These are phyloP conservation scores for Fraxinus dipetala DNA, from an alignment of 305 asterid species.

Conservation along the genomic window DNA sequence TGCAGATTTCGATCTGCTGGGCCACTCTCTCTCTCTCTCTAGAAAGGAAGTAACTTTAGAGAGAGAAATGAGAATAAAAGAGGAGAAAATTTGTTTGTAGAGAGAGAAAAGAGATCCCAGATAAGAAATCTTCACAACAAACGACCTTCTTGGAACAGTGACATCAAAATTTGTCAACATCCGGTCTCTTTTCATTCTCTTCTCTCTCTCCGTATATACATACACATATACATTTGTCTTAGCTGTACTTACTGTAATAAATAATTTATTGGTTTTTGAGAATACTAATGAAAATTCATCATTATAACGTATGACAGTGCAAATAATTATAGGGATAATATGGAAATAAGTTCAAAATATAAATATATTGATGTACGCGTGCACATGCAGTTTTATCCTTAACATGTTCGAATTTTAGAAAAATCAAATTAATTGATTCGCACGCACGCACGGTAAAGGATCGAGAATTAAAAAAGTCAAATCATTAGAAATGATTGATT, in stretches of 20 bases:
- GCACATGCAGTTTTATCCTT: not conserved
- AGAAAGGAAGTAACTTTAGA: not conserved
- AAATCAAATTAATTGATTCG: not conserved
- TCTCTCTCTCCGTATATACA: conserved; percentile 31
- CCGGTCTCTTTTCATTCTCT: conserved; percentile 46
- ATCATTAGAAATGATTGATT: not conserved
- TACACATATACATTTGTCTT: not conserved
- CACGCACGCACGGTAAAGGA: too few species aligned
- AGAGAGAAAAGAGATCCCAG: conserved; percentile 34
- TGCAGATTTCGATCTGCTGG: conserved; percentile 49
- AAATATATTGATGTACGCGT: not conserved
- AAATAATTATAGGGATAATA: not conserved
- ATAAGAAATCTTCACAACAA: conserved; percentile 54
- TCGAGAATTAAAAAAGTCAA: not conserved
- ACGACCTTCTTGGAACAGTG: conserved; percentile 61
- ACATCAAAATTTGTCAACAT: conserved; percentile 60
- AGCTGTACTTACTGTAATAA: conserved; percentile 1
- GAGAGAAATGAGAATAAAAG: not conserved
- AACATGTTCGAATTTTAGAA: not conserved
- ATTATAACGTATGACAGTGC: not conserved
- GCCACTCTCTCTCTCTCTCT: conserved; percentile 22
- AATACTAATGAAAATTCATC: not conserved
- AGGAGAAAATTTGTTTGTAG: not conserved
- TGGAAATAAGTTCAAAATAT: not conserved
- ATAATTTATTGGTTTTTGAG: conserved; percentile 27